phyloP scores from a whole-genome alignment of 768 basidiomycete species.

The Podaxis rugospora region DNA sequence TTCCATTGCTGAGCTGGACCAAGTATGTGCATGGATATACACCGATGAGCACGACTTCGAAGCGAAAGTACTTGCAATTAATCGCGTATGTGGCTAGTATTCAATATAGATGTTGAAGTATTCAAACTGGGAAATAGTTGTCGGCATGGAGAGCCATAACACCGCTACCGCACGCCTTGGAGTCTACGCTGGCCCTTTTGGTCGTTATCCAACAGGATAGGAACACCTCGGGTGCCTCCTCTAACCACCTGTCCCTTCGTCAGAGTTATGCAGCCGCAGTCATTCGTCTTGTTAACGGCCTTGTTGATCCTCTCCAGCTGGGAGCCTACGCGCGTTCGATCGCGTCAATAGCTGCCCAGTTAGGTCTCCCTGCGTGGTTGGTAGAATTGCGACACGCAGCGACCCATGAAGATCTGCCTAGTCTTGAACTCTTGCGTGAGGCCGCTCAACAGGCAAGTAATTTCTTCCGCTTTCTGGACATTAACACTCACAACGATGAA shows the following conservation, averaged over 20 bases:
- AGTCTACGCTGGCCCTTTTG: conserved; percentile 64
- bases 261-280: conserved; percentile 79
- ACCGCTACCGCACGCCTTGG: conserved; percentile 76
- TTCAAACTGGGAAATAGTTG: conserved; percentile 39
- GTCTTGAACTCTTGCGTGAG: conserved; percentile 71
- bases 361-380: conserved; percentile 83
- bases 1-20: conserved; percentile 62
- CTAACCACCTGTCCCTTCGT: conserved; percentile 49
- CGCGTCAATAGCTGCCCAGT: conserved; percentile 78
- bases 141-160: conserved; percentile 78
- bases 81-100: conserved; percentile 44
- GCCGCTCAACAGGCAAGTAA: conserved; percentile 62
- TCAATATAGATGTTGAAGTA: background rate
- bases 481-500: background rate
- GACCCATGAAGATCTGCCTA: conserved; percentile 93
- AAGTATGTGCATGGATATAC: conserved; percentile 75
- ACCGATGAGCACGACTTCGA: conserved; percentile 54
- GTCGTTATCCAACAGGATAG: conserved; percentile 55
- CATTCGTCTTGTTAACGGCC: conserved; percentile 87
- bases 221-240: conserved; percentile 14
- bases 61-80: conserved; percentile 54
- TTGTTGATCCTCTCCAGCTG: conserved; percentile 91
- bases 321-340: conserved; percentile 91
- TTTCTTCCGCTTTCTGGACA: background rate
- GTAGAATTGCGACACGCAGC: conserved; percentile 93